Evolutionary conservation across 352 stramenopile species (phyloP), one percentile per base, ranked within the genome.

Genomic region (Blastocystis sp.): DNA sequence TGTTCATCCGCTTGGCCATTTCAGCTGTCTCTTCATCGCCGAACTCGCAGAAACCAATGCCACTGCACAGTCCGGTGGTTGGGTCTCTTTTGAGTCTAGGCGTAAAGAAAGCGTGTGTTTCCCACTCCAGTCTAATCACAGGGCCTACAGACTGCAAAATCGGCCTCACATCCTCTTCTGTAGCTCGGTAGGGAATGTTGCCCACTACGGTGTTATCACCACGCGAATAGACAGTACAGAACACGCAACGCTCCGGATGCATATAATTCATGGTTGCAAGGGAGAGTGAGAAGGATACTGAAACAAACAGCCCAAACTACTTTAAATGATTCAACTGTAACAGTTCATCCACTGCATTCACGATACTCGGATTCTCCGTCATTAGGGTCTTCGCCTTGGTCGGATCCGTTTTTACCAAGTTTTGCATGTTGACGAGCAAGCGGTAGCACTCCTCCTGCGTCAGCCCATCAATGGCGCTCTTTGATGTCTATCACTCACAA

Each of bases 21-120:
- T 66, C 48, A 64, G 71, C 71, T 48, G 24, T 66, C 40, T 60
- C 48, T 24, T 57, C 54, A 64, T 81, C 71, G 24, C 28, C 28
- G 7, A 81, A 81, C 48, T 81, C 71, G 24, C 71, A 81, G 52
- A 81, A 81, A 28, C 43, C 71, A 38, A 81, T 81, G 64, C 71
- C 71, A 43, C 14, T 66, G 43, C 66, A 66, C 11, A 66, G 1
- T 34, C 71, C 71, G 19, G 43, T 81, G 38, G 57, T 24, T n/a
- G 48, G 40, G 59, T 81, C 57, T 40, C 43, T 81, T 66, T 81
- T 81, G 28, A 81, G 45, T 54, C 71, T 81, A 81, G 7, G 38
- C 11, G 24, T 64, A 10, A 14, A 14, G 7, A 17, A 68, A 45
- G 17, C 7, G 7, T 6, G 6, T 10, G 28, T 19, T 34, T 2